Percentiles rank a stretch among this genome's conserved stretches.
These are phyloP conservation scores for Penicillium paxilli DNA, from an alignment of 495 filamentous ascomycete species.

Conservation along the genomic window DNA sequence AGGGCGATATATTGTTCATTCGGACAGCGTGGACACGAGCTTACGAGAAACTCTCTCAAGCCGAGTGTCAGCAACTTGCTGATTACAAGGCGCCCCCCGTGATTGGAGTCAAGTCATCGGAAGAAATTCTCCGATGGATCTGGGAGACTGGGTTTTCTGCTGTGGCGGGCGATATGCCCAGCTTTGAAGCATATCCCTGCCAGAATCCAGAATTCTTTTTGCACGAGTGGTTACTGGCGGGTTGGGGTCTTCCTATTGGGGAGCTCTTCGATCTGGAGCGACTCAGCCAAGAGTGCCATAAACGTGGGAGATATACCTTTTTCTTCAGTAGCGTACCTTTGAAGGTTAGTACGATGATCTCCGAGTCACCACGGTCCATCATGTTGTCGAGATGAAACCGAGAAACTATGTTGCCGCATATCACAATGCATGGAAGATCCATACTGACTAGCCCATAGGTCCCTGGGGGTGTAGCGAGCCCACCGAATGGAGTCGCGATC, in stretches of 20 bases:
- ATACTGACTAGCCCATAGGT: conserved; percentile 22
- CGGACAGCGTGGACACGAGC: conserved; percentile 29
- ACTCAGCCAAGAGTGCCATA: conserved; percentile 47
- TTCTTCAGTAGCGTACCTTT: conserved; percentile 44
- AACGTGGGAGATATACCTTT: conserved; percentile 37
- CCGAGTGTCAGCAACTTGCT: conserved; percentile 19
- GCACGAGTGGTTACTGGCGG: conserved; percentile 9
- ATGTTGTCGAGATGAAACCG: not conserved
- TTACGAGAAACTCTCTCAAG: conserved; percentile 16
- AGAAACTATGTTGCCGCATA: no score
- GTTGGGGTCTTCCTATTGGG: conserved; percentile 22
- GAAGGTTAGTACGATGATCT: not conserved
- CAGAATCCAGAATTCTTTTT: conserved; percentile 3
- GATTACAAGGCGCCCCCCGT: conserved; percentile 17
- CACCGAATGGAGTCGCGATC: conserved; percentile 34
- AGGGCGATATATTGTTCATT: conserved; percentile 30
- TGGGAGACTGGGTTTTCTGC: conserved; percentile 31
- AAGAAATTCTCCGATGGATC: conserved; percentile 24
- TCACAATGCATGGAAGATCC: not conserved
- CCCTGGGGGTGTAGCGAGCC: conserved; percentile 40
- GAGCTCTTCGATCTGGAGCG: conserved; percentile 38
- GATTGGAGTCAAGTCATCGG: conserved; percentile 22
- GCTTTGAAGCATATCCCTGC: conserved; percentile 25
- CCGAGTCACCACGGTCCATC: no score
- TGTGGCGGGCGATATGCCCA: conserved; percentile 28